These are phyloP conservation scores for Aspergillus flavus DNA, from an alignment of 2,329 filamentous ascomycete species.

Conservation along the genomic window DNA sequence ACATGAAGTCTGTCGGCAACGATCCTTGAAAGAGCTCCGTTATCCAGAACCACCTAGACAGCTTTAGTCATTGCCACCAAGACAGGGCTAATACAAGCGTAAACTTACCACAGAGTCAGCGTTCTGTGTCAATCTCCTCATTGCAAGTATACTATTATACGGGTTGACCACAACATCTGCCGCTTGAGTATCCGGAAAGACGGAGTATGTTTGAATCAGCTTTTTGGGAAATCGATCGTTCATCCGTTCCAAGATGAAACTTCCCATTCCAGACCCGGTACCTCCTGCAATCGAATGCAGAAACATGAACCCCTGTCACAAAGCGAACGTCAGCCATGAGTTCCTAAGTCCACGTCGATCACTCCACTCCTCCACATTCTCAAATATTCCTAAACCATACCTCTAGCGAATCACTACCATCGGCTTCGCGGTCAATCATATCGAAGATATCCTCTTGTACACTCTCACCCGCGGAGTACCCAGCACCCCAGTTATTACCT, in stretches of 20 bases:
- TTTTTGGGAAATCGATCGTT: constrained; percentile 99
- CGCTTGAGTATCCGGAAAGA: constrained; percentile 92
- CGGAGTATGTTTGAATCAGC: constrained; percentile 97
- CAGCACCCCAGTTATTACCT: constrained; percentile 97
- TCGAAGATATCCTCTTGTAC: constrained; percentile 98
- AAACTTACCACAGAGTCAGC: constrained; percentile 81
- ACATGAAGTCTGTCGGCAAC: constrained; percentile 93
- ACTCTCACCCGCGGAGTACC: constrained; percentile 87
- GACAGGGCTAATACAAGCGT: not conserved
- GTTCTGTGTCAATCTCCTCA: constrained; percentile 90
- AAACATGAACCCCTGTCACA: constrained; percentile 85
- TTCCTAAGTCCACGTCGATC: not conserved
- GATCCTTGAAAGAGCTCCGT: constrained; percentile 89
- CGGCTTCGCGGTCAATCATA: constrained; percentile 98
- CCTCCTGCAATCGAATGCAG: constrained; percentile 97
- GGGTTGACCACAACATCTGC: constrained; percentile 95
- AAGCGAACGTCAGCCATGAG: constrained; percentile 5
- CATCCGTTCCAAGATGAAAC: constrained; percentile 89
- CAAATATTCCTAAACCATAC: constrained; percentile 44
- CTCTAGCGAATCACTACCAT: constrained; percentile 96
- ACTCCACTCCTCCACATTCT: not conserved
- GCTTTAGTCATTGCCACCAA: constrained; percentile 25
- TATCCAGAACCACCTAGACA: constrained; percentile 78
- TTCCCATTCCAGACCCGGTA: constrained; percentile 93
- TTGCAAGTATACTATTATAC: constrained; percentile 93